Base-by-base conservation (phyloP, 1,284 basidiomycete genomes). In the Malassezia obtusa region DNA sequence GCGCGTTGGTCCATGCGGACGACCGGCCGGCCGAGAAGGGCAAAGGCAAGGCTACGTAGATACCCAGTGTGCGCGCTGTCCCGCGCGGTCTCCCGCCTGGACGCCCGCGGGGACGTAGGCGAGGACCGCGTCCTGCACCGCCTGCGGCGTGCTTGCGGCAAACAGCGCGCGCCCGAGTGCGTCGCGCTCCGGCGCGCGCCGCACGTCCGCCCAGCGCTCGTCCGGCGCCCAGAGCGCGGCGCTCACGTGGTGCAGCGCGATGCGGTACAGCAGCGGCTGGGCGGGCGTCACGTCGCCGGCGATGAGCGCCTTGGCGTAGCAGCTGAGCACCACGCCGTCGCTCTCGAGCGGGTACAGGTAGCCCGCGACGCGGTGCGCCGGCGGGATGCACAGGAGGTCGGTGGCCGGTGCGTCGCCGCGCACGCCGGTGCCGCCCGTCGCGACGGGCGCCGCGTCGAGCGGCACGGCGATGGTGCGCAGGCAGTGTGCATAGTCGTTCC, bases 171-270 rank as follows among this genome's bases (percentile, higher is more conserved):
- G 43, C 15, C 30, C 43, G 17, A 45, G 28, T 14, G 43, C 19
- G 24, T 32, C 30, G 24, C 19, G 28, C 21, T 33, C 40, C 4
- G 24, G 17, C 9, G 2, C n/a, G 21, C 10, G 1, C 19, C 24
- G 39, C 35, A 24, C 17, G 31, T 17, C 45, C 5, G 26, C 15
- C 44, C 24, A 22, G 5, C 14, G 26, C 44, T 45, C 44, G 30
- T 14, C 15, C 26, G 44, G n/a, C 8, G 26, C 31, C 46, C 46
- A 54, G 15, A 54, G 33, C 10, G 52, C 52, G 12, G 21, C 46
- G 28, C 46, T 82, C 21, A 92, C 73, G 66, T 94, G 89, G 69
- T 90, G 87, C 4, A 85, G 64, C 0, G 87, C 88, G 4, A 92
- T 74, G 43, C 81, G 75, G 49, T 80, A 79, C 58, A 89, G 67